Evolutionary conservation across 805 yeast genomes (phyloP).

Genomic region (Candida insectorum): DNA sequence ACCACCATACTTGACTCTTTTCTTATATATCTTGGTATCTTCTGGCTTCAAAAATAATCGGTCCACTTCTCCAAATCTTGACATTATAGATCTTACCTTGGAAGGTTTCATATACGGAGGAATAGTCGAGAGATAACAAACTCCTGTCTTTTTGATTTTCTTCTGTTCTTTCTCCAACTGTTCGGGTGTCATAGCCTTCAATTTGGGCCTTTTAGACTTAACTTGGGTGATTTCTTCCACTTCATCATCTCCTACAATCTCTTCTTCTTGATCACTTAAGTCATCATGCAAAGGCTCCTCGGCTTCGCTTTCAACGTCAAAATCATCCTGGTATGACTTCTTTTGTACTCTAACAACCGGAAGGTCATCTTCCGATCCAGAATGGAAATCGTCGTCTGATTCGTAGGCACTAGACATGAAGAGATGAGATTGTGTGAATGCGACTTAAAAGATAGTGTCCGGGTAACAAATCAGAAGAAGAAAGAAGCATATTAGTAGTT

Average conservation of each 20-base stretch:
- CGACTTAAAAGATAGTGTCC: no score
- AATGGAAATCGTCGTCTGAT: slow-evolving; percentile 11
- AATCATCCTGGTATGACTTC: slow-evolving; percentile 12
- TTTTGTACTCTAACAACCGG: slow-evolving; percentile 14
- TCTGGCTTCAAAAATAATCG: slow-evolving; percentile 87
- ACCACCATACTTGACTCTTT: slow-evolving; percentile 82
- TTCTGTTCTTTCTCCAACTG: slow-evolving; percentile 53
- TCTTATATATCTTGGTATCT: slow-evolving; percentile 57
- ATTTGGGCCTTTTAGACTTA: slow-evolving; percentile 29
- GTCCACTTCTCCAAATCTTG: slow-evolving; percentile 84
- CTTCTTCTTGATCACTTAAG: slow-evolving; percentile 7
- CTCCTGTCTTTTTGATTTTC: slow-evolving; percentile 73
- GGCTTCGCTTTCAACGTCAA: slow-evolving; percentile 16
- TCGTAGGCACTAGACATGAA: no score
- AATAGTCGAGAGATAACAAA: slow-evolving; percentile 82
- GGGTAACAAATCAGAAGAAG: no score
- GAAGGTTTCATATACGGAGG: slow-evolving; percentile 98
- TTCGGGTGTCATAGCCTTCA: slow-evolving; percentile 55
- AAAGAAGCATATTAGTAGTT: no score
- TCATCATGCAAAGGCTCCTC: slow-evolving; percentile 9
- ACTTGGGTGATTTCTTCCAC: slow-evolving; percentile 11
- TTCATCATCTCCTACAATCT: slow-evolving; percentile 7
- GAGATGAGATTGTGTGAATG: no score
- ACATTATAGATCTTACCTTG: slow-evolving; percentile 75
- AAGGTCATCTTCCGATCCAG: slow-evolving; percentile 12